phyloP scores from a whole-genome alignment of 2,329 filamentous ascomycete genomes.

The Diaporthe aspalathi region DNA sequence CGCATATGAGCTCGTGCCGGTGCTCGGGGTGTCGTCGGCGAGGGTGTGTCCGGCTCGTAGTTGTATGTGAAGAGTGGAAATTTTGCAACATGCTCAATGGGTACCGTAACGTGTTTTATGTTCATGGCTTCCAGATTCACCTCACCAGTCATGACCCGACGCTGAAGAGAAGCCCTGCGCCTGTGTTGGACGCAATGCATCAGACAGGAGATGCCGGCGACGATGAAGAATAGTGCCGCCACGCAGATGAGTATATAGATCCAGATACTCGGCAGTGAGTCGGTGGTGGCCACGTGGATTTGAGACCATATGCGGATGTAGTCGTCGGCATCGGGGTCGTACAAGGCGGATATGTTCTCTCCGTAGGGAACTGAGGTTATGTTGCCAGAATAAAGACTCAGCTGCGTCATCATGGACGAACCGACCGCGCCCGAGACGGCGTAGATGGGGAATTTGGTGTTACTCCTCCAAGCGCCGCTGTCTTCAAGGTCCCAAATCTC shows the following conservation, averaged over 20 bases:
- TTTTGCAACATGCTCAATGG: conserved; percentile 74
- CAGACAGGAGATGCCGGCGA: conserved; percentile 72
- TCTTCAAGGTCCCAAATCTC: conserved; percentile 78
- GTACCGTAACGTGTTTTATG: conserved; percentile 84
- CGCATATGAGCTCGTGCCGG: conserved; percentile 31
- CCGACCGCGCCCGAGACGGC: conserved; percentile 78
- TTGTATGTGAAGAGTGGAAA: conserved; percentile 85
- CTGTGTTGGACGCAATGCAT: conserved; percentile 84
- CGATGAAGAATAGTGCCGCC: conserved; percentile 75
- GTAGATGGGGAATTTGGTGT: conserved; percentile 84
- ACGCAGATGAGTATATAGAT: conserved; percentile 79
- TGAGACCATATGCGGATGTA: conserved; percentile 72
- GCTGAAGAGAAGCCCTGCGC: conserved; percentile 74
- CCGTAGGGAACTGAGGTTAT: conserved; percentile 71
- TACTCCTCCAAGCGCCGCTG: conserved; percentile 75
- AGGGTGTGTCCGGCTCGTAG: conserved; percentile 60
- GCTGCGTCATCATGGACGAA: conserved; percentile 73
- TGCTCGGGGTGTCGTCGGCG: conserved; percentile 50
- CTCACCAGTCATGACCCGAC: conserved; percentile 80
- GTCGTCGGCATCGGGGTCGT: conserved; percentile 66
- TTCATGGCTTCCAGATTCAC: conserved; percentile 88
- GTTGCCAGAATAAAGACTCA: conserved; percentile 82
- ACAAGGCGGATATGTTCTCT: conserved; percentile 64
- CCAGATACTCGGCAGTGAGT: conserved; percentile 80
- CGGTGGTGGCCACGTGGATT: conserved; percentile 59